A percentile compares a stretch with the other conserved stretches of the same genome.
Conservation (phyloP, 2,329 filamentous ascomycete species). For the Diaporthe nobilis region DNA sequence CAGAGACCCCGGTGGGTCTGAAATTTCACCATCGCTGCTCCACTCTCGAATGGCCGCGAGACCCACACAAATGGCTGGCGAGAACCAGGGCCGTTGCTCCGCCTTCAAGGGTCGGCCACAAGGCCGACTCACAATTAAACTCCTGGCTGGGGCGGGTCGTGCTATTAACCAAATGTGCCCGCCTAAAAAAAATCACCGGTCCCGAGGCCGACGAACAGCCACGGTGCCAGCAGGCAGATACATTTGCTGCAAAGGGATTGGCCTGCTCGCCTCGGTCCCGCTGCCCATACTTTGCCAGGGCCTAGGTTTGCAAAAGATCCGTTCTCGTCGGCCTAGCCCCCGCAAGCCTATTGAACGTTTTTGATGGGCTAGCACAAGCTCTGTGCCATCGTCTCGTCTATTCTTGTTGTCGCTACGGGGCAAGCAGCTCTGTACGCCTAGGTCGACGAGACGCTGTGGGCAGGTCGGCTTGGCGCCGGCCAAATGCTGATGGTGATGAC, state of each 20-base stretch:
- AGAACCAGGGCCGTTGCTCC: constrained; percentile 22
- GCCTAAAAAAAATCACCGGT: constrained; percentile 25
- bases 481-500: constrained; percentile 25
- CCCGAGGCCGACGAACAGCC: constrained; percentile 21
- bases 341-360: not conserved
- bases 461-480: constrained; percentile 33
- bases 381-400: constrained; percentile 30
- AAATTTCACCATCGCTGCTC: too few species aligned
- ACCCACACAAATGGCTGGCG: constrained; percentile 18
- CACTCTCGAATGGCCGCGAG: not conserved
- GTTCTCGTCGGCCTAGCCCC: constrained; percentile 1
- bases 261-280: constrained; percentile 27
- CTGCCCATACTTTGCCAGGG: constrained; percentile 27
- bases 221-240: constrained; percentile 29
- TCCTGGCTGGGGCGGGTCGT: constrained; percentile 29
- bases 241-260: constrained; percentile 30
- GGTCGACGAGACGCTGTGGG: constrained; percentile 4
- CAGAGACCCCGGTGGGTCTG: too few species aligned
- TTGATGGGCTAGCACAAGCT: constrained; percentile 26
- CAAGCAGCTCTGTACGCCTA: not conserved
- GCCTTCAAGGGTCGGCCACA: constrained; percentile 26
- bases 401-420: constrained; percentile 8
- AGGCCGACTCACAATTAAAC: constrained; percentile 17
- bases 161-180: not conserved
- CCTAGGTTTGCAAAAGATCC: constrained; percentile 1